Base-by-base conservation (phyloP, 1,139 yeast species). In the Suhomyces chickasaworum region DNA sequence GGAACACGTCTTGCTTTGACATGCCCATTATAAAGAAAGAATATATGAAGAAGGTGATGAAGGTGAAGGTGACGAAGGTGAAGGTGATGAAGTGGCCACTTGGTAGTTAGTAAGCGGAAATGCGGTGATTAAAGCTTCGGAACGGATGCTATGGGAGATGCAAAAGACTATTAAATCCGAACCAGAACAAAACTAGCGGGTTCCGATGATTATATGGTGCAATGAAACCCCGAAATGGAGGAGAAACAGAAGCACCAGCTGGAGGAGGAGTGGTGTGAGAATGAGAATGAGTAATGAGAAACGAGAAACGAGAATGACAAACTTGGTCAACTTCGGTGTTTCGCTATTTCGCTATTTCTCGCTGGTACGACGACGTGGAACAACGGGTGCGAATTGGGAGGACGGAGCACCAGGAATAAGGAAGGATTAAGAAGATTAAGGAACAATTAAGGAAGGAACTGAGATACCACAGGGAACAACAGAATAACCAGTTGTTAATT, bases 1-100 rank as follows among this genome's bases (percentile, higher is more conserved):
- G 30, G 16, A 46, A 33, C n/a, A 41, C 42, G 27, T 45, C 39
- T 20, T 40, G 34, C 17, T 42, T 38, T 21, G 48, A 35, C 15
- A 42, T 31, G 17, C 41, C 36, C 45, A 42, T 42, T n/a, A n/a
- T n/a, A n/a, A n/a, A n/a, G n/a, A 13, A 29, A 17, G 29, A 25
- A 25, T 25, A 25, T 25, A 29, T 29, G 32, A 17, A 7, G 17
- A 9, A 15, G 32, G n/a, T n/a, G n/a, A n/a, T n/a, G n/a, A n/a
- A n/a, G n/a, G n/a, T n/a, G n/a, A n/a, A n/a, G n/a, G n/a, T n/a
- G n/a, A n/a, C n/a, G n/a, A n/a, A n/a, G n/a, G n/a, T n/a, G n/a
- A n/a, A n/a, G n/a, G n/a, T n/a, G 32, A 17, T 13, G 17, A 9
- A 15, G 32, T 13, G 17, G 32, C 17, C 32, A 13, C 17, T 17